Percentiles rank a stretch among this genome's conserved stretches.
These are phyloP conservation scores for Curvularia lunata DNA, from an alignment of 2,329 filamentous ascomycete species.

Conservation along the genomic window DNA sequence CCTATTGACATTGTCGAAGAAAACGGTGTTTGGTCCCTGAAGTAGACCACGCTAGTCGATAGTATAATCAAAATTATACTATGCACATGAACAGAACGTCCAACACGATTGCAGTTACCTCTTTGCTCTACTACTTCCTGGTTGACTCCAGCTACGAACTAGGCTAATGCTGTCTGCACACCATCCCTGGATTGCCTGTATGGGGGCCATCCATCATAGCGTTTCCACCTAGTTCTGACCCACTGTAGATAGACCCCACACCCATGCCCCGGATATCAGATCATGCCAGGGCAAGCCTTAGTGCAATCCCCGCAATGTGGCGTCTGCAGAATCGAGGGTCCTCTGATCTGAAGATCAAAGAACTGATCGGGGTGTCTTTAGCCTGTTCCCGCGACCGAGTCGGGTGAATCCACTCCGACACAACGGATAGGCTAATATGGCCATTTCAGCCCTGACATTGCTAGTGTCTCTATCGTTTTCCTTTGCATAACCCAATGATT, in stretches of 20 bases:
- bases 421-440: constrained; percentile 10
- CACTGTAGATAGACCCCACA: constrained; percentile 6
- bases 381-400: constrained; percentile 9
- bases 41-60: constrained; percentile 44
- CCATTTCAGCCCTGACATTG: constrained; percentile 3
- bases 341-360: constrained; percentile 5
- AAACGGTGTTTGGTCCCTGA: constrained; percentile 71
- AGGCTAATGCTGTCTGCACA: neutral
- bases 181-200: constrained; percentile 1
- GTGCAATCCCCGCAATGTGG: constrained; percentile 10
- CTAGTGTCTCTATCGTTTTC: constrained; percentile 2
- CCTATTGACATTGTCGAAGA: constrained; percentile 75
- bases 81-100: neutral
- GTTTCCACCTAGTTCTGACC: constrained; percentile 12
- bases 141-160: constrained; percentile 2
- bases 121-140: neutral
- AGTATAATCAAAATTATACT: neutral
- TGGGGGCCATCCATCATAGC: constrained; percentile 5
- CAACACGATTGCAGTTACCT: neutral
- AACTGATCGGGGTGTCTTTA: constrained; percentile 3
- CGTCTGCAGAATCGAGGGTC: constrained; percentile 11
- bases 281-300: constrained; percentile 7
- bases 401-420: constrained; percentile 9
- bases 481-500: constrained; percentile 11
- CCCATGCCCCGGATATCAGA: neutral